Conservation (phyloP, 2,329 filamentous ascomycete species). For the Cladobotryum protrusum region DNA sequence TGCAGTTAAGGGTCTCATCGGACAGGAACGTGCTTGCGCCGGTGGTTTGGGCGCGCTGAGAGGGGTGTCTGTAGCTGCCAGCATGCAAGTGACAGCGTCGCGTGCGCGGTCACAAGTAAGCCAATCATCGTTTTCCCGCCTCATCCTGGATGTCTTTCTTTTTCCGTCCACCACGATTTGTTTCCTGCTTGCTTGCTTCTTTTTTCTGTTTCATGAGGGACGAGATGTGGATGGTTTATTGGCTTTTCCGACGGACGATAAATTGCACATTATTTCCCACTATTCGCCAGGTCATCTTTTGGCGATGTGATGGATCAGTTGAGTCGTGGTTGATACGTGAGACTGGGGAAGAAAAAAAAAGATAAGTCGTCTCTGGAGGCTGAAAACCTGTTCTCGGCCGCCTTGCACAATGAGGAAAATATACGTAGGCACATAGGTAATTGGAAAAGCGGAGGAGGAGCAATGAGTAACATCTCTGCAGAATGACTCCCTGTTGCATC, state of each 20-base stretch:
- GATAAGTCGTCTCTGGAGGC: background rate
- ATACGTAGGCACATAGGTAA: too few relatives aligned
- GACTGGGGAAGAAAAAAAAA: background rate
- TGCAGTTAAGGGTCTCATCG: background rate
- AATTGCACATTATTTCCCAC: background rate
- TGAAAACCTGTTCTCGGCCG: background rate
- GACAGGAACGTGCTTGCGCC: constrained; percentile 18
- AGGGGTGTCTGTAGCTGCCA: constrained; percentile 15
- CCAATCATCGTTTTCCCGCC: background rate
- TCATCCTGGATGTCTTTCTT: background rate
- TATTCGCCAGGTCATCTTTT: background rate
- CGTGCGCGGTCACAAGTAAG: constrained; percentile 8
- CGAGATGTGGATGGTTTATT: background rate
- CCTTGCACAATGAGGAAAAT: too few relatives aligned
- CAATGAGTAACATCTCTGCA: too few relatives aligned
- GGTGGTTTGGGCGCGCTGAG: constrained; percentile 11
- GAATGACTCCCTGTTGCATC: background rate
- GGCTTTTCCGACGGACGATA: background rate
- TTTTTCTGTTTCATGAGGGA: background rate
- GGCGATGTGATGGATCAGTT: background rate
- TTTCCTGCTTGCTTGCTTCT: background rate
- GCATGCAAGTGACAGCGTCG: constrained; percentile 19
- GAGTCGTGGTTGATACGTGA: background rate
- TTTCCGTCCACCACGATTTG: background rate
- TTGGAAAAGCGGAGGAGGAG: too few relatives aligned